phyloP scores from a whole-genome alignment of 345 rosid genomes.

The Linum lewisii region DNA sequence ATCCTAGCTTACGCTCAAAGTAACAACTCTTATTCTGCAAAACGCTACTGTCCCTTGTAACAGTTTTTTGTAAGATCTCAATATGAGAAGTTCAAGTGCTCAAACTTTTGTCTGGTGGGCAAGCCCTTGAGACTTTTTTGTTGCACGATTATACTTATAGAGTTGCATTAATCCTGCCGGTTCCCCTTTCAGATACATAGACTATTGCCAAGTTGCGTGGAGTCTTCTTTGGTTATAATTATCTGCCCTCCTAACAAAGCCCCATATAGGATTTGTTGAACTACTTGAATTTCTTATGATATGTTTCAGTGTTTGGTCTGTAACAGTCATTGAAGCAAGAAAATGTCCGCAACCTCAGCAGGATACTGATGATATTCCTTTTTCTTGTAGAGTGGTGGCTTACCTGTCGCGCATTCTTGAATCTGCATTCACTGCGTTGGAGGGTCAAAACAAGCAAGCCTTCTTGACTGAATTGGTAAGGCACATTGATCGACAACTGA shows the following conservation, averaged over 20 bases:
- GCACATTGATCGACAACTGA: background rate
- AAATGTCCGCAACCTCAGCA: background rate
- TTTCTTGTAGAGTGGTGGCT: constrained; percentile 66
- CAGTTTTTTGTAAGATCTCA: background rate
- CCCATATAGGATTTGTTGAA: background rate
- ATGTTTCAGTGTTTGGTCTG: background rate
- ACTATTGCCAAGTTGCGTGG: background rate
- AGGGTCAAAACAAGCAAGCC: constrained; percentile 97
- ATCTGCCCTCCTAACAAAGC: too few relatives aligned
- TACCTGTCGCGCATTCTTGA: constrained; percentile 96
- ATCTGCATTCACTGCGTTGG: constrained; percentile 88
- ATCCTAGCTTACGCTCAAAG: background rate
- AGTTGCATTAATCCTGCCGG: background rate
- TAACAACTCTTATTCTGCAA: background rate
- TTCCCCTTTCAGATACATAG: background rate
- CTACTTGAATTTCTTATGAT: background rate
- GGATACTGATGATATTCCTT: constrained; percentile 9
- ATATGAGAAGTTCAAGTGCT: background rate
- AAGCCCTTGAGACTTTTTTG: background rate
- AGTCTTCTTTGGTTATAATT: background rate
- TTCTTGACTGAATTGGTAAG: constrained; percentile 91
- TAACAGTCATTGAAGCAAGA: background rate
- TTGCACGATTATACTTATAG: background rate
- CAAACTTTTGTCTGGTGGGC: background rate
- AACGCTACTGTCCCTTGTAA: background rate